phyloP scores from a whole-genome alignment of 768 basidiomycete genomes.

The Galerina marginata region DNA sequence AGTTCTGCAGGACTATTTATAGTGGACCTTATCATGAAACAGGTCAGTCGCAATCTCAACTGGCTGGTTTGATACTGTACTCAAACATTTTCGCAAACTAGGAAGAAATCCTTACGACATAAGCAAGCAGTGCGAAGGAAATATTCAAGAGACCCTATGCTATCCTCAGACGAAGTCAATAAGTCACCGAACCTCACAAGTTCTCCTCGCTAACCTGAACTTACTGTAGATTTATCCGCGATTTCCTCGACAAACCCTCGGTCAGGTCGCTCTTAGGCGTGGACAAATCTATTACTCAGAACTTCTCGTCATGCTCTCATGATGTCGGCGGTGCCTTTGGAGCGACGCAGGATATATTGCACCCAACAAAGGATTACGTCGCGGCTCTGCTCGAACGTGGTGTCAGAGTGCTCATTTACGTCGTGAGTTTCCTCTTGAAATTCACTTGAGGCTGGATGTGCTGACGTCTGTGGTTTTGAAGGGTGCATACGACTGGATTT shows the following conservation, averaged over 20 bases:
- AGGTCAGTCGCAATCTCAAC: constrained; percentile 32
- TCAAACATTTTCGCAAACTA: constrained; percentile 11
- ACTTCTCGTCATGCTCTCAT: constrained; percentile 39
- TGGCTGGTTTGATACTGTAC: not conserved
- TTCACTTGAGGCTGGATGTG: not conserved
- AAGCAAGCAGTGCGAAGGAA: constrained; percentile 60
- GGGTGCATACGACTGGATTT: constrained; percentile 76
- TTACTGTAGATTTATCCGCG: constrained; percentile 51
- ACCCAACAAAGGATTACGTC: constrained; percentile 60
- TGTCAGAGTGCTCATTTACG: constrained; percentile 71
- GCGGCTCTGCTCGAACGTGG: constrained; percentile 74
- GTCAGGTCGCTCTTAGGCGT: constrained; percentile 68
- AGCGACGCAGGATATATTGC: constrained; percentile 44
- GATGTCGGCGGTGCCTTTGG: constrained; percentile 56
- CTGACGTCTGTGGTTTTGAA: not conserved
- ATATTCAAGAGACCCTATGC: constrained; percentile 51
- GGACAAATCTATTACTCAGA: constrained; percentile 44
- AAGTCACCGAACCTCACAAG: not conserved
- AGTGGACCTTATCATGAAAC: constrained; percentile 44
- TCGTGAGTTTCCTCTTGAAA: constrained; percentile 22
- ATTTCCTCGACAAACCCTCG: constrained; percentile 65
- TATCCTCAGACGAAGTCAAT: constrained; percentile 54
- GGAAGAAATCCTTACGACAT: constrained; percentile 73
- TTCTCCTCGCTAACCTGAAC: not conserved
- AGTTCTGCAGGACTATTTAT: constrained; percentile 65